Evolutionary conservation across 768 basidiomycete genomes (phyloP).

Genomic region (Xanthoconium purpureum): DNA sequence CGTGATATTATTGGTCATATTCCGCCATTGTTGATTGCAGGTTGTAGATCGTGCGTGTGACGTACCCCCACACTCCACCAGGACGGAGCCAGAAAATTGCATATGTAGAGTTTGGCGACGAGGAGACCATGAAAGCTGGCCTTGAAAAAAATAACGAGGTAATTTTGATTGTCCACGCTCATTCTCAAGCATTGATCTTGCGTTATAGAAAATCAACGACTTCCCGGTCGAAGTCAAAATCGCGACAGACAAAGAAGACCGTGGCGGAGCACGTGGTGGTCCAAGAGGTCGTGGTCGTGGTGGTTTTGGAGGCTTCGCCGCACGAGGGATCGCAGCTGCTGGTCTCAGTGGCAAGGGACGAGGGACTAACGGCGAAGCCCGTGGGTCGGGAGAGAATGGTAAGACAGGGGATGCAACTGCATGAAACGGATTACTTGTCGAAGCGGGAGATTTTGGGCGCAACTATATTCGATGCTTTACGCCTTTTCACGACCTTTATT

Average conservation of each 20-base stretch:
- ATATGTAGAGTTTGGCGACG: conserved; percentile 89
- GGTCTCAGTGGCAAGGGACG: conserved; percentile 49
- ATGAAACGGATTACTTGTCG: conserved; percentile 19
- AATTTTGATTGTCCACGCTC: conserved; percentile 15
- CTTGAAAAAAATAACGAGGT: conserved; percentile 75
- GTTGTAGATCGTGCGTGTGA: conserved; percentile 63
- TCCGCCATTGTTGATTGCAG: not conserved
- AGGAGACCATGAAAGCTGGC: conserved; percentile 79
- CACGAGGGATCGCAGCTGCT: conserved; percentile 64
- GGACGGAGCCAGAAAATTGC: conserved; percentile 60
- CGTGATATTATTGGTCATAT: conserved; percentile 24
- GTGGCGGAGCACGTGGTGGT: conserved; percentile 44
- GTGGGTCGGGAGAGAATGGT: conserved; percentile 27
- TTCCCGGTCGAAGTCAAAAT: conserved; percentile 63
- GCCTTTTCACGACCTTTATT: conserved; percentile 16
- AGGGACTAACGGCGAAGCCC: conserved; percentile 30
- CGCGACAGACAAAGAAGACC: conserved; percentile 56
- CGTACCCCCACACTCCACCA: conserved; percentile 47
- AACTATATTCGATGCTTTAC: conserved; percentile 16
- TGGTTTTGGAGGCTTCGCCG: conserved; percentile 43
- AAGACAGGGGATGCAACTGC: conserved; percentile 24
- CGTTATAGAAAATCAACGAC: conserved; percentile 65
- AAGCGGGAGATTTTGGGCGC: conserved; percentile 19
- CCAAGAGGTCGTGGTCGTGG: conserved; percentile 51
- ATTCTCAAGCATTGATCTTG: conserved; percentile 6